Percentiles rank a stretch among this genome's conserved stretches.
Evolutionary conservation across 257 asterid species (phyloP).

Genomic region (Misopates orontium): DNA sequence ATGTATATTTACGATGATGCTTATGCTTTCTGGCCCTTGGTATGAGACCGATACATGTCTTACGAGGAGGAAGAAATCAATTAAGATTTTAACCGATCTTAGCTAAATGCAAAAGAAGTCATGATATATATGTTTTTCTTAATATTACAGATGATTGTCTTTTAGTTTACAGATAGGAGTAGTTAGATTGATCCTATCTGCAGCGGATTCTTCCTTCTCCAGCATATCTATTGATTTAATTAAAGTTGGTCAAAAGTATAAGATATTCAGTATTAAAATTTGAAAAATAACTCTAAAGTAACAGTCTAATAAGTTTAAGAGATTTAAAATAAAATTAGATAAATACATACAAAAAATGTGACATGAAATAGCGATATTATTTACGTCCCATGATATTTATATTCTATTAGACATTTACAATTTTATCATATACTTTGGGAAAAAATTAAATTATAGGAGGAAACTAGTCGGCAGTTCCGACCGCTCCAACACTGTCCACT

Average conservation of each 20-base stretch:
- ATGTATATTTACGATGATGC: not conserved
- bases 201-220: not conserved
- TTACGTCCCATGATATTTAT: no score
- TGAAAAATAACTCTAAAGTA: no score
- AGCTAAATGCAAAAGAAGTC: not conserved
- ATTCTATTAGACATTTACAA: no score
- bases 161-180: not conserved
- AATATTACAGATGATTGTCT: no score
- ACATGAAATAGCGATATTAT: no score
- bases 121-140: not conserved
- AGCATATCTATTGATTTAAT: not conserved
- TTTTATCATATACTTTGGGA: no score
- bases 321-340: no score
- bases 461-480: conserved; percentile 43
- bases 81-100: not conserved
- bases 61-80: not conserved
- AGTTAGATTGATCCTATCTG: conserved; percentile 13
- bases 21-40: conserved; percentile 9
- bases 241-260: not conserved
- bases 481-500: conserved; percentile 37
- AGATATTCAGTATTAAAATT: no score
- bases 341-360: no score
- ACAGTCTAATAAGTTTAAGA: no score
- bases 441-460: no score
- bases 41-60: not conserved